Base-by-base conservation (phyloP, 179 eudicot genomes). In the Beta macrorhiza region DNA sequence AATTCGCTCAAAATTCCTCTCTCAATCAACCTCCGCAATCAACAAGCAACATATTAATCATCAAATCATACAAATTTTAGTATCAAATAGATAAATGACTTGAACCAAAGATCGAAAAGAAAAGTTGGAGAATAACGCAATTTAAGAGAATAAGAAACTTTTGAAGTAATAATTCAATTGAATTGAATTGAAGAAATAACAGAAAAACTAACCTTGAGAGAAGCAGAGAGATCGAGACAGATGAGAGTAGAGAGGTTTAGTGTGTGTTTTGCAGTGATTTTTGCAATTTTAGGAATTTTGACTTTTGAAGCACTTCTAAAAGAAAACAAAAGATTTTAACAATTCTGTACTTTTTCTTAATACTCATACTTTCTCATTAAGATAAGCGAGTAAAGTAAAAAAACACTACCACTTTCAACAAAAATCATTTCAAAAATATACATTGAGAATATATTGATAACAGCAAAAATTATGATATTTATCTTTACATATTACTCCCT, bases 161-260 rank as follows among this genome's bases (percentile, higher is more conserved):
- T n/a, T 6, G 64, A 61, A 22, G 11, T 29, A 29, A 29, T 61
- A 37, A 37, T 37, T 29, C 1, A 37, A 37, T 37, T 37, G 42
- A 37, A 37, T 32, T 32, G 37, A 32, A 32, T 37, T 37, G 3
- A 37, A 37, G 42, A 37, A 37, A 37, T n/a, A 5, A 25, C 68
- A 64, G 45, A 29, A 42, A 5, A 68, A 70, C 74, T 70, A 45
- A 70, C 74, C 74, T 70, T 70, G 5, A 14, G 55, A 29, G 32
- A 29, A 70, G 25, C 14, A 17, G 55, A 47, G 20, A 45, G 74
- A 70, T 70, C 53, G 49, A 67, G 56, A 67, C 6, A 10, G 69
- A 65, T 9, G 74, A 47, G 2, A 70, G 74, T 42, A 8, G 20
- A 70, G 55, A 70, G 74, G 74, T 70, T 29, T 70, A 70, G 74